Base-by-base conservation (phyloP, 2,329 filamentous ascomycete genomes). In the Trichoderma afroharzianum region DNA sequence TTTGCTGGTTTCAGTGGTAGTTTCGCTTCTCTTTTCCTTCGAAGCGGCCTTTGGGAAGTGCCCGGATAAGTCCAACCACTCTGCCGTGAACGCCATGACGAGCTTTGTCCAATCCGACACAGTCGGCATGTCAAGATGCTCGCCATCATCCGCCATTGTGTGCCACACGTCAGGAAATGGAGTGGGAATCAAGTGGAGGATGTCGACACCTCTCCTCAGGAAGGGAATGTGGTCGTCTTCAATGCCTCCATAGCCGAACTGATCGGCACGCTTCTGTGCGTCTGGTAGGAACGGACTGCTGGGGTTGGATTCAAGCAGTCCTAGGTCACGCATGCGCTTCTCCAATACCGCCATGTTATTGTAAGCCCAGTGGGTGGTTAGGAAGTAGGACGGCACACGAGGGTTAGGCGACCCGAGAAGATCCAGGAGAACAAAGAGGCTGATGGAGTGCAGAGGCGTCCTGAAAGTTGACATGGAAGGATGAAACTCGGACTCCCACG, bases 151-250 rank as follows among this genome's bases (percentile, higher is more conserved):
- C 0, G 90, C 83, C 77, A 94, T 89, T 1, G 86, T 91, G 82
- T 99, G 96, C 96, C 96, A 99, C 1, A 97, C 92, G 0, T 75
- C 59, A 0, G 95, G 95, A 79, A 98, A 98, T 0, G 91, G 91
- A 4, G 85, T 86, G 0, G 95, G 94, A 71, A 99, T 98, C 30
- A 99, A 81, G 82, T 99, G 96, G 71, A 99, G 81, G 18, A 98
- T 87, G 32, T 97, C 91, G 0, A 98, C 95, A 1, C 96, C 96
- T 43, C 93, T 88, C 43, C 84, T 84, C 86, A 98, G 90, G 77
- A 99, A 99, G 0, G 96, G 96, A 6, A 98, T 81, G 79, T 99
- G 96, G 78, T 99, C 96, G 79, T 99, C 96, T 74, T 90, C 86
- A 11, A 97, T 88, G 72, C 81, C 89, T 59, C 79, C 85, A 68